Evolutionary conservation across 2,329 filamentous ascomycete species (phyloP).

Genomic region (Penicillium sp.): DNA sequence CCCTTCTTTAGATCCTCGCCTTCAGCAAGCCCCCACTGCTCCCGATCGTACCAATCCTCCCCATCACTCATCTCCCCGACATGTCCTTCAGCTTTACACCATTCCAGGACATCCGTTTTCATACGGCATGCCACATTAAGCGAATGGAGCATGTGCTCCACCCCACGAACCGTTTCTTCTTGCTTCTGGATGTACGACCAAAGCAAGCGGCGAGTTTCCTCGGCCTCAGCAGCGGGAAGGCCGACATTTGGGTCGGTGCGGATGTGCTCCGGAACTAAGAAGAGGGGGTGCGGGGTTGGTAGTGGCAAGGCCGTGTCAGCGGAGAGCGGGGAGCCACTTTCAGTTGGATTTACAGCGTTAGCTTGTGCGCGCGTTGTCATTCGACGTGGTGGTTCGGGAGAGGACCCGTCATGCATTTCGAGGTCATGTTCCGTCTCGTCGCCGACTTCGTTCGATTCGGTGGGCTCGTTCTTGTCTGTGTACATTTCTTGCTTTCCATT

Average conservation of each 20-base stretch:
- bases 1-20: constrained; percentile 61
- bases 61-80: constrained; percentile 66
- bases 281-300: constrained; percentile 56
- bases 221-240: constrained; percentile 58
- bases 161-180: constrained; percentile 61
- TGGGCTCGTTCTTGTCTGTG: constrained; percentile 13
- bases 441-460: constrained; percentile 18
- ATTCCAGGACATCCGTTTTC: constrained; percentile 59
- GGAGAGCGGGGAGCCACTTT: constrained; percentile 29
- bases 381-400: constrained; percentile 43
- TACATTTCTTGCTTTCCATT: constrained; percentile 16
- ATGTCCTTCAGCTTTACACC: constrained; percentile 63
- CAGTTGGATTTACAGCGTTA: constrained; percentile 34
- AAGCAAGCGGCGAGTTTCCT: constrained; percentile 61
- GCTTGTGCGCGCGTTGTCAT: constrained; percentile 50
- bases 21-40: constrained; percentile 57
- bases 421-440: constrained; percentile 31
- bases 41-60: constrained; percentile 66
- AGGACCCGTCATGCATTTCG: constrained; percentile 37
- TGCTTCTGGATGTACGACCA: constrained; percentile 65
- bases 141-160: constrained; percentile 56
- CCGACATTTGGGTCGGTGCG: constrained; percentile 57
- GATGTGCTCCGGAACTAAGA: constrained; percentile 52
- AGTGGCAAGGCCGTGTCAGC: constrained; percentile 34
- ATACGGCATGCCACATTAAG: constrained; percentile 59